Evolutionary conservation across 225 moss, liverwort and hornwort genomes (phyloP).

Genomic region (Neckera pumila): DNA sequence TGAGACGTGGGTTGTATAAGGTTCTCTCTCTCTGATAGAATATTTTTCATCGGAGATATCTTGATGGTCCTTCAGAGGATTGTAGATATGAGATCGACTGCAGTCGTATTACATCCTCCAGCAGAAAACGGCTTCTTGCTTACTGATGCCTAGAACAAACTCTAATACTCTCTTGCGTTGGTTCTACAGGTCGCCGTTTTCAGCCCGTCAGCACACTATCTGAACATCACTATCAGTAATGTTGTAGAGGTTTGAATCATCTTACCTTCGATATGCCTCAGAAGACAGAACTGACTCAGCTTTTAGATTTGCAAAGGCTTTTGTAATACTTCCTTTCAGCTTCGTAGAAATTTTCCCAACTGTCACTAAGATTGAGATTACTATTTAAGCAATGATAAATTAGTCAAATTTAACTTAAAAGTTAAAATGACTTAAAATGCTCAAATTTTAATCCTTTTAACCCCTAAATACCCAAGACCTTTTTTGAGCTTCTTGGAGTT

Average conservation of each 20-base stretch:
- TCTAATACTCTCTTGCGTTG: background rate
- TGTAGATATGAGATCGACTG: background rate
- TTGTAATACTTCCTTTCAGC: background rate
- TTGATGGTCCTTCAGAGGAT: background rate
- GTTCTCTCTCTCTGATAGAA: background rate
- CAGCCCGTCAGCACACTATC: slow-evolving; percentile 54
- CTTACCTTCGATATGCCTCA: background rate
- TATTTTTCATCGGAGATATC: background rate
- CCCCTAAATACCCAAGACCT: too few species aligned
- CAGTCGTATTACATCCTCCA: background rate
- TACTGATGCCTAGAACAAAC: background rate
- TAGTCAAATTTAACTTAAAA: background rate
- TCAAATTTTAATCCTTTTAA: background rate
- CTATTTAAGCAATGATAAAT: background rate
- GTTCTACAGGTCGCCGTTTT: slow-evolving; percentile 59
- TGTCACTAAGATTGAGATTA: background rate
- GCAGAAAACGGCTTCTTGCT: background rate
- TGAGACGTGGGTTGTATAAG: background rate
- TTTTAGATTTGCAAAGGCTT: background rate
- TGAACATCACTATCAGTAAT: slow-evolving; percentile 66
- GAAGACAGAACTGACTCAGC: background rate
- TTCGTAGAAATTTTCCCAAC: background rate
- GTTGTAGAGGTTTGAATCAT: slow-evolving; percentile 41
- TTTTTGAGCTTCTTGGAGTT: background rate
- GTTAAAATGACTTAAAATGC: background rate